phyloP scores from a whole-genome alignment of 2,329 filamentous ascomycete genomes.

The Talaromyces pinophilus region DNA sequence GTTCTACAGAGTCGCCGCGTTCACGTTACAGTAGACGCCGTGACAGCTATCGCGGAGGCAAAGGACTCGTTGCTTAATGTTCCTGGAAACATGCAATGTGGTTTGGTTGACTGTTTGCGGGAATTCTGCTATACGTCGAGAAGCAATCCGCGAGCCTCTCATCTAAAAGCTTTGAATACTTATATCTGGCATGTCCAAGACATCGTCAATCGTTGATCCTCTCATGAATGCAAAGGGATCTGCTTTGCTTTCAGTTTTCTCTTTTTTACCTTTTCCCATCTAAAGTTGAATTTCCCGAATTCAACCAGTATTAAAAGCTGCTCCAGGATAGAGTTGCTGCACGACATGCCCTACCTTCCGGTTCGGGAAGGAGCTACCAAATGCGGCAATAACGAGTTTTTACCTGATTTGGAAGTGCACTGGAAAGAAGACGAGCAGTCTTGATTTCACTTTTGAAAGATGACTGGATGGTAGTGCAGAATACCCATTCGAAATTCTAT shows the following conservation, averaged over 20 bases:
- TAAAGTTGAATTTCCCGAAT: conserved; percentile 30
- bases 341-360: background rate
- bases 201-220: background rate
- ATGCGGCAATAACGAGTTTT: background rate
- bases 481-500: background rate
- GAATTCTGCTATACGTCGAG: background rate
- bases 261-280: background rate
- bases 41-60: background rate
- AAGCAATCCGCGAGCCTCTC: background rate
- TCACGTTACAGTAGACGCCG: background rate
- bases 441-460: background rate
- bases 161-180: background rate
- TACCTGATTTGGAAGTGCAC: background rate
- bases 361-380: background rate
- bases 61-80: background rate
- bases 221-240: background rate
- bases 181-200: background rate
- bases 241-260: background rate
- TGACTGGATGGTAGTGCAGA: background rate
- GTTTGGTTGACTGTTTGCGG: background rate
- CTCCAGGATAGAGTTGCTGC: background rate
- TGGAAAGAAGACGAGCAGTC: background rate
- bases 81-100: background rate
- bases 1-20: background rate
- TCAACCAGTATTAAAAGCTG: background rate